Evolutionary conservation across 495 filamentous ascomycete genomes (phyloP).

Genomic region (Choiromyces venosus): DNA sequence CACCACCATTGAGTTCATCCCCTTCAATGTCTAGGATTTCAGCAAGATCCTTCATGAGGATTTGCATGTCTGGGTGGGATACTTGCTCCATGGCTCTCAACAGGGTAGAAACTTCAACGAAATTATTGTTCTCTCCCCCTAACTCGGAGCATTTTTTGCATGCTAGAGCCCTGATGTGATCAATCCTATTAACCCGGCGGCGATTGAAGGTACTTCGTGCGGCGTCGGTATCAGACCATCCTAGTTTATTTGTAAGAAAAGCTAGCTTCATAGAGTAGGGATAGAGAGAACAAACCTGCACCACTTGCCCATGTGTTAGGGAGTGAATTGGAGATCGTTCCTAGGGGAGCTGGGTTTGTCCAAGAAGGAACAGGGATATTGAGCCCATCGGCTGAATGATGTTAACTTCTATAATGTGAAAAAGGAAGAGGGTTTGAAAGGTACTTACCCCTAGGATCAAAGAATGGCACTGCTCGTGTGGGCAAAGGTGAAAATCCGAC

Average conservation of each 20-base stretch:
- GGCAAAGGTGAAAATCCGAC: constrained; percentile 37
- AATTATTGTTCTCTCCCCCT: constrained; percentile 49
- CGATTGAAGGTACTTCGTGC: constrained; percentile 39
- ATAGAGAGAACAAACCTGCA: constrained; percentile 32
- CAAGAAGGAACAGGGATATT: constrained; percentile 31
- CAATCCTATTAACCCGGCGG: constrained; percentile 31
- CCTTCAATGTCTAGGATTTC: constrained; percentile 89
- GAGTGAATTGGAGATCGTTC: constrained; percentile 37
- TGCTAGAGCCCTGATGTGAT: constrained; percentile 35
- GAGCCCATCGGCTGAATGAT: constrained; percentile 6
- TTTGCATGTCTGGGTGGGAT: constrained; percentile 54
- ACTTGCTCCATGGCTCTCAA: constrained; percentile 60
- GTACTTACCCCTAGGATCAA: constrained; percentile 50
- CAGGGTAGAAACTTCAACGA: constrained; percentile 61
- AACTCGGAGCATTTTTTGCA: constrained; percentile 37
- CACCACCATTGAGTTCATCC: constrained; percentile 79
- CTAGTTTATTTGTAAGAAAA: constrained; percentile 24
- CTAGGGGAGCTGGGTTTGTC: constrained; percentile 38
- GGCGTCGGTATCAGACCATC: constrained; percentile 42
- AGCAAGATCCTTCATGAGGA: constrained; percentile 68
- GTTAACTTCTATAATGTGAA: background rate
- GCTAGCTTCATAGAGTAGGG: background rate
- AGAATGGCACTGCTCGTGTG: constrained; percentile 43
- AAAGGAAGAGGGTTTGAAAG: background rate
- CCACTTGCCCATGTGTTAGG: constrained; percentile 40